Evolutionary conservation across 805 yeast species (phyloP).

Genomic region (Ogataea pignaliae): DNA sequence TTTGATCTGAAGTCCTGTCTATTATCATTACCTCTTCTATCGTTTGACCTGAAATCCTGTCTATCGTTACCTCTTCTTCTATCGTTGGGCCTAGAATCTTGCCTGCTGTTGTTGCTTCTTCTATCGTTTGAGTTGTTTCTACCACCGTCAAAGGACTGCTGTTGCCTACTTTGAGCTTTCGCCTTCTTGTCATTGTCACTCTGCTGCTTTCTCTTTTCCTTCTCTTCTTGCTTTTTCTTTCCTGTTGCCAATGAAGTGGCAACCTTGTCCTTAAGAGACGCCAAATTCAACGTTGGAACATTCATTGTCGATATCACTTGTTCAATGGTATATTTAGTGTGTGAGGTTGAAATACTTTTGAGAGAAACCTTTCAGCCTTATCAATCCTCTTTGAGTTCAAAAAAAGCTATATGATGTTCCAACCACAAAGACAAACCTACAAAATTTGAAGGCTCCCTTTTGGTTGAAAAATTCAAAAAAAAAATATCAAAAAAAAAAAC

Average conservation of each 20-base stretch:
- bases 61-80: conserved; percentile 2
- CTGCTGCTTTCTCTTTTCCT: conserved; percentile 22
- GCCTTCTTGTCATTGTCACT: conserved; percentile 17
- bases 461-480: no score
- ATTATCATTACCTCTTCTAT: conserved; percentile 8
- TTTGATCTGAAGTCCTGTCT: neutral
- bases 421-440: no score
- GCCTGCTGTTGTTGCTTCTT: conserved; percentile 7
- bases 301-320: conserved; percentile 36
- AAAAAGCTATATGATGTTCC: no score
- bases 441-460: no score
- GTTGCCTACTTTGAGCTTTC: conserved; percentile 17
- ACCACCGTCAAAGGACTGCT: conserved; percentile 2
- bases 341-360: no score
- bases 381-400: no score
- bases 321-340: no score
- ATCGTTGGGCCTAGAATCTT: conserved; percentile 6
- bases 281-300: conserved; percentile 39
- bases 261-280: conserved; percentile 64
- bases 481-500: no score
- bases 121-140: conserved; percentile 6
- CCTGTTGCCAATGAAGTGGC: conserved; percentile 42
- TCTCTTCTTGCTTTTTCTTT: conserved; percentile 14
- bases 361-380: no score
- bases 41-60: neutral